Base-by-base conservation (phyloP, 768 basidiomycete genomes). In the Mycena belliarum region DNA sequence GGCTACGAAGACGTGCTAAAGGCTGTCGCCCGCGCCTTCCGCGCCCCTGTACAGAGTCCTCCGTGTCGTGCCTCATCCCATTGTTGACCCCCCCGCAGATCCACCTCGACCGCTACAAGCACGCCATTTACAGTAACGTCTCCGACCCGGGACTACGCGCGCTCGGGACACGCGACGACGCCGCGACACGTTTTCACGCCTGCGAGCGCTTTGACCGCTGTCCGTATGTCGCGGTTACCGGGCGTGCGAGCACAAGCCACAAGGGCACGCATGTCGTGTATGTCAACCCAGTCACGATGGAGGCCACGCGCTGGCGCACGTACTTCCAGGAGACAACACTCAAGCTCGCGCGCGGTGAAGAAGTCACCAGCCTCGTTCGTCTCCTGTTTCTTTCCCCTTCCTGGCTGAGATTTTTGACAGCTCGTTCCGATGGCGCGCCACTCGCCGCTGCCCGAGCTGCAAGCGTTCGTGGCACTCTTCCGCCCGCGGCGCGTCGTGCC, bases 1-100 rank as follows among this genome's bases (percentile, higher is more conserved):
- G 96, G 96, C 1, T 98, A 97, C 69, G 96, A 99, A 71, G 92
- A 95, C 54, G 75, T 95, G 15, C 75, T 97, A 26, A 91, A 93
- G 65, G 90, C 80, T 0, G 74, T 98, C 9, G 81, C 89, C 3
- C 73, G 77, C 3, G 75, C 78, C 0, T 98, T 96, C 65, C 77
- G 82, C 32, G 16, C 46, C 20, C 28, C 26, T 26, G 45, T 46
- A 23, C 40, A 23, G 3, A 21, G 11, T 32, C 16, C 23, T 28
- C 16, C 28, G 3, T 10, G n/a, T 32, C 45, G 1, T 28, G 1
- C 7, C 26, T 32, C 12, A 29, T 10, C n/a, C 24, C n/a, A n/a
- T n/a, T n/a, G n/a, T n/a, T n/a, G n/a, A 3, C 9, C 7, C 29
- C 29, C 29, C 15, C 79, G 51, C 78, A 92, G 90, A 88, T 98